These are phyloP conservation scores for Spiraea crenata DNA, from an alignment of 331 rosid genomes.

Conservation along the genomic window DNA sequence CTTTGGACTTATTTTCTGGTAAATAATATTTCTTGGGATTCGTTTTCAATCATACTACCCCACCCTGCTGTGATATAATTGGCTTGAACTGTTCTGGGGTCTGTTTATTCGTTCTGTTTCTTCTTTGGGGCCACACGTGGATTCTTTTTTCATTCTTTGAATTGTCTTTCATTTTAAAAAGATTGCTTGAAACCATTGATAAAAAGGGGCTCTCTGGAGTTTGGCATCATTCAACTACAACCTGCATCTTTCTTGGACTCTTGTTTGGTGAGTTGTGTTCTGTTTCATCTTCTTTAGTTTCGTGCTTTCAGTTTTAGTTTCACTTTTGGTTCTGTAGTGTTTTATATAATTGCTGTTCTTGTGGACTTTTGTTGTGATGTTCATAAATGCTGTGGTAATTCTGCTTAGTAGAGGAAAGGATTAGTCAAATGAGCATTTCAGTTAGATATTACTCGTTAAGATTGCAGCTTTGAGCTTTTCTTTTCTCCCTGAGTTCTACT, in stretches of 20 bases:
- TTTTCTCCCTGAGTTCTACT: not conserved
- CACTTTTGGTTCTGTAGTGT: not conserved
- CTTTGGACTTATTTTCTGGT: not conserved
- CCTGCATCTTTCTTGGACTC: conserved; percentile 11
- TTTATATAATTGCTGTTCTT: not conserved
- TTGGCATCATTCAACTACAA: not conserved
- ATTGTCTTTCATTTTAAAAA: not conserved
- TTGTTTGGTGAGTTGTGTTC: conserved; percentile 2
- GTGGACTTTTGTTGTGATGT: not conserved
- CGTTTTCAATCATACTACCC: not conserved
- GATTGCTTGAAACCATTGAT: conserved; percentile 3
- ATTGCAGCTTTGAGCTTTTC: conserved; percentile 2
- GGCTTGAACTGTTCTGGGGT: not conserved
- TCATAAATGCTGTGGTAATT: not conserved
- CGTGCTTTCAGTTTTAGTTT: not conserved
- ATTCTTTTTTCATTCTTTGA: not conserved
- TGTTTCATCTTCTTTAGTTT: not conserved
- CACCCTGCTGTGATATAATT: not conserved
- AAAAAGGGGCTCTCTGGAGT: not conserved
- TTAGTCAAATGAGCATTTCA: not conserved
- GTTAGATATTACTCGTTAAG: not conserved
- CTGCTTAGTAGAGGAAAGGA: not conserved
- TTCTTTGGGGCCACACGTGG: not conserved
- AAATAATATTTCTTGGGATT: not conserved
- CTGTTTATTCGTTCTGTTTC: not conserved